Conservation (phyloP, 768 basidiomycete genomes). For the Mycena vulgaris region DNA sequence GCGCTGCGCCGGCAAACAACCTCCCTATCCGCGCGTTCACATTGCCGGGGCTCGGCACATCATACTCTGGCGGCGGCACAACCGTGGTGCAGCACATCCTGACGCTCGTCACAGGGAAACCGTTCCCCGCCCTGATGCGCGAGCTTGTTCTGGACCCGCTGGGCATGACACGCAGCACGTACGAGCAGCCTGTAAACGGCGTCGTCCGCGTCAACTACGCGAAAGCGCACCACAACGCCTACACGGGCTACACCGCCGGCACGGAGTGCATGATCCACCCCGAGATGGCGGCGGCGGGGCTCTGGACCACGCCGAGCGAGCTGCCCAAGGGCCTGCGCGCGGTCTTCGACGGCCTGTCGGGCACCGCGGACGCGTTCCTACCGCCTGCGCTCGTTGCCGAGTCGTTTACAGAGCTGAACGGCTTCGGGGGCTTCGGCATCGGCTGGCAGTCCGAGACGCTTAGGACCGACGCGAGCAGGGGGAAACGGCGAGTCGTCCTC, state of each 20-base stretch:
- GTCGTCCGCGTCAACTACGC: conserved; percentile 7
- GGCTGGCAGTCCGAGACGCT: conserved; percentile 19
- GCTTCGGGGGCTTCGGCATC: conserved; percentile 24
- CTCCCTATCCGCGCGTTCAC: conserved; percentile 32
- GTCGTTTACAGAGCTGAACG: conserved; percentile 22
- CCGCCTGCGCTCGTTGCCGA: conserved; percentile 25
- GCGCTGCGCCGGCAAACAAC: conserved; percentile 10
- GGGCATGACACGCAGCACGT: conserved; percentile 25
- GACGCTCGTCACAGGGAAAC: conserved; percentile 27
- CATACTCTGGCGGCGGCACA: conserved; percentile 29
- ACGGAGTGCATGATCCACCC: conserved; percentile 25
- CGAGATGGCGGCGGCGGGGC: conserved; percentile 27
- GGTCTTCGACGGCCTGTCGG: conserved; percentile 26
- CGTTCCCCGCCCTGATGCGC: conserved; percentile 24
- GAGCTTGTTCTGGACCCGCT: conserved; percentile 30
- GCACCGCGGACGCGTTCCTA: conserved; percentile 10
- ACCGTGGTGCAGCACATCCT: conserved; percentile 27
- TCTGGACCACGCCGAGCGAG: conserved; percentile 28
- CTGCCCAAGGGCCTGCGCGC: conserved; percentile 19
- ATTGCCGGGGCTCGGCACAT: conserved; percentile 25
- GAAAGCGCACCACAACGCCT: conserved; percentile 22
- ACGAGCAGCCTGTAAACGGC: conserved; percentile 8
- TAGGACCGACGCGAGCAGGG: not conserved
- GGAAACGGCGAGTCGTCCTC: conserved; percentile 1
- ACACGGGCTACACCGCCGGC: conserved; percentile 9